Percentiles rank a stretch among this genome's conserved stretches.
phyloP scores from a whole-genome alignment of 2,329 filamentous ascomycete species.

The Colletotrichum destructivum region DNA sequence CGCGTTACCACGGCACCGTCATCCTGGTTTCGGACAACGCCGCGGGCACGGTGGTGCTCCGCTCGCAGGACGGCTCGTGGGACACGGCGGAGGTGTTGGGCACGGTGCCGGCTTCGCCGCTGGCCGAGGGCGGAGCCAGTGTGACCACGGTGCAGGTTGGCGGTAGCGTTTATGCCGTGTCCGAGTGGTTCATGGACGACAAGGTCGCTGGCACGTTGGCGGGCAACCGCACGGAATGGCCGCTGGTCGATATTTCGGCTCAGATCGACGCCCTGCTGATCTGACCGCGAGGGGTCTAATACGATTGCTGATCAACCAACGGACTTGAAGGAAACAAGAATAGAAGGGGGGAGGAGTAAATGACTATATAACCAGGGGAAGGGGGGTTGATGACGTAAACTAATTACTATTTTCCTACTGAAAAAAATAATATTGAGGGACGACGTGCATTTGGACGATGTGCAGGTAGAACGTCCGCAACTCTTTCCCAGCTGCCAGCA shows the following conservation, averaged over 20 bases:
- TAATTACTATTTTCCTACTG: too few species aligned
- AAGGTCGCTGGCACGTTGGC: conserved; percentile 34
- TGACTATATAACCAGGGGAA: too few species aligned
- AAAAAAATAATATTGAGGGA: too few species aligned
- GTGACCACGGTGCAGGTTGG: conserved; percentile 37
- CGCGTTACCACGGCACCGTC: conserved; percentile 52
- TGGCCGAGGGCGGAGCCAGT: conserved; percentile 20
- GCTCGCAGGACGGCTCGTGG: conserved; percentile 54
- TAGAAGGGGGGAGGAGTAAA: neutral
- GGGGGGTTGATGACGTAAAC: too few species aligned
- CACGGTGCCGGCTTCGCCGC: conserved; percentile 45
- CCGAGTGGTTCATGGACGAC: conserved; percentile 30
- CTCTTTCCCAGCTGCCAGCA: neutral
- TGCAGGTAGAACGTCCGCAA: neutral
- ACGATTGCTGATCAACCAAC: neutral
- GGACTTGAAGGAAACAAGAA: neutral
- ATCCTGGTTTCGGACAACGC: conserved; percentile 52
- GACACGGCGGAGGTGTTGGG: conserved; percentile 53
- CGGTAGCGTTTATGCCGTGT: conserved; percentile 31
- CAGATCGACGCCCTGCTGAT: conserved; percentile 23
- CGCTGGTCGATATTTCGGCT: conserved; percentile 36
- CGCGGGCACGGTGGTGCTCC: conserved; percentile 55
- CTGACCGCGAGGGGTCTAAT: too few species aligned
- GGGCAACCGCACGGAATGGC: conserved; percentile 34
- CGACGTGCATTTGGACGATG: neutral